Evolutionary conservation across 345 rosid species (phyloP).

Genomic region (Moricandia moricandioides): DNA sequence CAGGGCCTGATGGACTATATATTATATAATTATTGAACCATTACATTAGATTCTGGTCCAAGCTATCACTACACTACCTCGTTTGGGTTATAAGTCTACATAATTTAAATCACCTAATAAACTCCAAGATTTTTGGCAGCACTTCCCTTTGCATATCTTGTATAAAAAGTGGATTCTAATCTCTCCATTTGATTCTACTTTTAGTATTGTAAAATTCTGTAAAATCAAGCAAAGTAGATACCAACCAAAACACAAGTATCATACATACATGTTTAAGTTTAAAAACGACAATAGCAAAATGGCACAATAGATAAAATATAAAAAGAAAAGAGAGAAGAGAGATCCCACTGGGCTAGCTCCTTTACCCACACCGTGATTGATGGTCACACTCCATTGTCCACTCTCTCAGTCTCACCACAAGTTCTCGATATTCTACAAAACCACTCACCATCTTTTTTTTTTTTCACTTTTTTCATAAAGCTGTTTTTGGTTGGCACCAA

Average conservation of each 20-base stretch:
- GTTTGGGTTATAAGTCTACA: background rate
- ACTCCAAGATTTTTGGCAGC: background rate
- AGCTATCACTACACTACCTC: background rate
- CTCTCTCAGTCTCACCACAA: conserved; percentile 12
- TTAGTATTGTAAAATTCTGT: background rate
- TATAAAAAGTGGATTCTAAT: background rate
- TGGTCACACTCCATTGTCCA: conserved; percentile 27
- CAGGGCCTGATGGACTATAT: too few species aligned
- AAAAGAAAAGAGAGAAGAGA: background rate
- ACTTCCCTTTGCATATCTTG: background rate
- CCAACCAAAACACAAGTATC: background rate
- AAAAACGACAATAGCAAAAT: conserved; percentile 11
- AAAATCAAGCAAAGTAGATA: conserved; percentile 5
- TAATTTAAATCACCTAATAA: background rate
- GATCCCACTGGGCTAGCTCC: conserved; percentile 21
- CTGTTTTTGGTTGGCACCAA: background rate
- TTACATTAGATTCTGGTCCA: background rate
- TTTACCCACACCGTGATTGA: conserved; percentile 33
- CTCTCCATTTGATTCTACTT: background rate
- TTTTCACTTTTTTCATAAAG: background rate
- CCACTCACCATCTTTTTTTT: conserved; percentile 22
- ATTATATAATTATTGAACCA: too few species aligned
- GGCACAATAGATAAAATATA: background rate
- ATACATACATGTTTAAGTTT: background rate
- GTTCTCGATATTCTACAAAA: conserved; percentile 17